Evolutionary conservation across 257 asterid genomes (phyloP).

Genomic region (Linaria vulgaris): DNA sequence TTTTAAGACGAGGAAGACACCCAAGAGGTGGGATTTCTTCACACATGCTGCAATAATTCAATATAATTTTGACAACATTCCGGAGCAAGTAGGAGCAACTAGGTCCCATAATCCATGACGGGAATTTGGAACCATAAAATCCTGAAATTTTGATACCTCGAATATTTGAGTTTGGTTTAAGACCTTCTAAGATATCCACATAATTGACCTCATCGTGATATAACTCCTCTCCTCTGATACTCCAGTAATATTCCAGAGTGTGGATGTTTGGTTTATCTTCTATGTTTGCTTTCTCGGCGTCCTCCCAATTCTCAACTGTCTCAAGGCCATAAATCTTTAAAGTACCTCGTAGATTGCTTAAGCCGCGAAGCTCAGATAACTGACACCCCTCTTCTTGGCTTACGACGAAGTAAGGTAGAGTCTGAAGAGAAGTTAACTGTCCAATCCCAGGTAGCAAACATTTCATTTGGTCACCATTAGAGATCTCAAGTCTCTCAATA

Average conservation of each 20-base stretch:
- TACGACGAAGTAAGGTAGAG: slow-evolving; percentile 23
- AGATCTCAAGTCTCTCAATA: background rate
- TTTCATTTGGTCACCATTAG: background rate
- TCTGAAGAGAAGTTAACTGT: slow-evolving; percentile 21
- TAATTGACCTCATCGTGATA: slow-evolving; percentile 7
- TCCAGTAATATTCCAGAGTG: slow-evolving; percentile 20
- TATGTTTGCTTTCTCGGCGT: slow-evolving; percentile 29
- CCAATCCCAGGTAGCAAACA: slow-evolving; percentile 27
- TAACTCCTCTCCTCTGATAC: background rate
- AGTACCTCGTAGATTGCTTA: slow-evolving; percentile 20
- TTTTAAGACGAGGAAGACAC: slow-evolving; percentile 22
- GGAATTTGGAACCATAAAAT: slow-evolving; percentile 20
- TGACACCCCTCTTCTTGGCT: slow-evolving; percentile 15
- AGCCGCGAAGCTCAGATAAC: slow-evolving; percentile 20
- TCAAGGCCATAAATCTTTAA: slow-evolving; percentile 21
- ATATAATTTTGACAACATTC: slow-evolving; percentile 15
- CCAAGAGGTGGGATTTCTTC: slow-evolving; percentile 27
- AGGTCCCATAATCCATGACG: slow-evolving; percentile 25
- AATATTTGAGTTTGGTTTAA: slow-evolving; percentile 24
- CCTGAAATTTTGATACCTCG: slow-evolving; percentile 11
- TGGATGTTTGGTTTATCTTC: slow-evolving; percentile 10
- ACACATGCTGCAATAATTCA: slow-evolving; percentile 14
- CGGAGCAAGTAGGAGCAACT: background rate
- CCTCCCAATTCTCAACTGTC: slow-evolving; percentile 12
- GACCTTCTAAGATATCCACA: slow-evolving; percentile 20